A percentile compares a stretch with the other conserved stretches of the same genome.
These are phyloP conservation scores for Lasiosphaeria miniovina DNA, from an alignment of 495 filamentous ascomycete genomes.

Conservation along the genomic window DNA sequence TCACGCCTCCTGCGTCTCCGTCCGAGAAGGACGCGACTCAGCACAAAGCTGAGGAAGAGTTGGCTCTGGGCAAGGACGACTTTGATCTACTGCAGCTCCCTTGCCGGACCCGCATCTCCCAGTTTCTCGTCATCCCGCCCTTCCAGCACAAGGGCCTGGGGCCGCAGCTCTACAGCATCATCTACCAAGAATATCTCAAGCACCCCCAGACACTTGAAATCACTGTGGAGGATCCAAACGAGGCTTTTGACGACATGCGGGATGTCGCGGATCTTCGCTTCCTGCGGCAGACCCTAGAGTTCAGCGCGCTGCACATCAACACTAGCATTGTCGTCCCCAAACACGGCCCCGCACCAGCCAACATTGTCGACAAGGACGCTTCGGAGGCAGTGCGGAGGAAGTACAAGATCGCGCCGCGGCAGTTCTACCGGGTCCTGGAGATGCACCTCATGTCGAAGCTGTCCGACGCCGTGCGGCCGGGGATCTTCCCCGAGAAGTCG, in stretches of 20 bases:
- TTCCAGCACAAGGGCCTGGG: conserved; percentile 81
- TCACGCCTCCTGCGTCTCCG: conserved; percentile 24
- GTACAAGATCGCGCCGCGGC: conserved; percentile 78
- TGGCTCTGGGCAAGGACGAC: conserved; percentile 24
- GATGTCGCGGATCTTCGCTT: conserved; percentile 77
- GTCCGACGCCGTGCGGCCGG: conserved; percentile 57
- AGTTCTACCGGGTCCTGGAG: conserved; percentile 82
- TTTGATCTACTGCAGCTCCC: conserved; percentile 45
- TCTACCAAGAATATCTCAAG: conserved; percentile 62
- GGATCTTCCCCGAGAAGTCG: conserved; percentile 23
- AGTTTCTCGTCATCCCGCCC: conserved; percentile 89
- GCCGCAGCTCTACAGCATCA: conserved; percentile 71
- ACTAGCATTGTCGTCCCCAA: conserved; percentile 36
- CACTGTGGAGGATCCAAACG: conserved; percentile 94
- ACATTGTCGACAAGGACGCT: conserved; percentile 58
- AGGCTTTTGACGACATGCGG: conserved; percentile 86
- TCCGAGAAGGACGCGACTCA: conserved; percentile 7
- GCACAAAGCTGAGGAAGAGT: conserved; percentile 14
- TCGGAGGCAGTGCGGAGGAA: conserved; percentile 59
- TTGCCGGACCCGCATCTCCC: conserved; percentile 78
- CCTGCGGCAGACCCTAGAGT: conserved; percentile 53
- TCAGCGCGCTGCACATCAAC: conserved; percentile 52
- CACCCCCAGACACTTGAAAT: conserved; percentile 69
- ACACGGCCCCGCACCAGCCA: conserved; percentile 49
- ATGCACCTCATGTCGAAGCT: conserved; percentile 82